Conservation (phyloP, 2,329 filamentous ascomycete genomes). For the Pyrenophora seminiperda region DNA sequence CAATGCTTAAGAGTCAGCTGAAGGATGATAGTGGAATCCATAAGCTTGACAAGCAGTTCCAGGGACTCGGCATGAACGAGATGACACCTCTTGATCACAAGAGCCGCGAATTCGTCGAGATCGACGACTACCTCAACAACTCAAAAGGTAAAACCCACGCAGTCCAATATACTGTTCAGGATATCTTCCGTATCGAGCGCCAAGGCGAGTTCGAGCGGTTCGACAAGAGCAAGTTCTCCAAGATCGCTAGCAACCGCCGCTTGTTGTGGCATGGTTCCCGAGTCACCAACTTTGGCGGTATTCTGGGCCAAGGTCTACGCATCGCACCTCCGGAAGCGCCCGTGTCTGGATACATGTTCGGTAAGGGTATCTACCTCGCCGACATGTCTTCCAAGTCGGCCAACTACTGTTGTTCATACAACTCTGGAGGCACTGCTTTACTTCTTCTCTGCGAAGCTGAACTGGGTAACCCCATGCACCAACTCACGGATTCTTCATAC, state of each 20-base stretch:
- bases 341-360: constrained; percentile 83
- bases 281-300: constrained; percentile 83
- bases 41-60: constrained; percentile 73
- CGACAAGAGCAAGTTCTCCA: constrained; percentile 59
- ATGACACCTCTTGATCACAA: constrained; percentile 70
- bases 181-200: constrained; percentile 84
- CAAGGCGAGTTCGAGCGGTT: constrained; percentile 74
- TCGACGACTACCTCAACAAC: constrained; percentile 69
- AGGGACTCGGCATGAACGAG: constrained; percentile 72
- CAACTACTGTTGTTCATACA: constrained; percentile 69
- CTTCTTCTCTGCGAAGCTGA: constrained; percentile 85
- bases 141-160: constrained; percentile 71
- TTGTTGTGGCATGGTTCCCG: constrained; percentile 89
- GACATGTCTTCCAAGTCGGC: constrained; percentile 82
- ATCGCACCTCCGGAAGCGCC: constrained; percentile 87
- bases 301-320: constrained; percentile 84
- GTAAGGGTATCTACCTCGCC: constrained; percentile 86
- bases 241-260: constrained; percentile 67
- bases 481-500: constrained; percentile 63
- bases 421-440: constrained; percentile 71
- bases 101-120: constrained; percentile 67
- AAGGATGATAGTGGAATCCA: constrained; percentile 60
- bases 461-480: constrained; percentile 75
- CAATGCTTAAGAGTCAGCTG: constrained; percentile 72
- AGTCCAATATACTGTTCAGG: constrained; percentile 64